Conservation (phyloP, 2,329 filamentous ascomycete species). For the Aureobasidium sp. region DNA sequence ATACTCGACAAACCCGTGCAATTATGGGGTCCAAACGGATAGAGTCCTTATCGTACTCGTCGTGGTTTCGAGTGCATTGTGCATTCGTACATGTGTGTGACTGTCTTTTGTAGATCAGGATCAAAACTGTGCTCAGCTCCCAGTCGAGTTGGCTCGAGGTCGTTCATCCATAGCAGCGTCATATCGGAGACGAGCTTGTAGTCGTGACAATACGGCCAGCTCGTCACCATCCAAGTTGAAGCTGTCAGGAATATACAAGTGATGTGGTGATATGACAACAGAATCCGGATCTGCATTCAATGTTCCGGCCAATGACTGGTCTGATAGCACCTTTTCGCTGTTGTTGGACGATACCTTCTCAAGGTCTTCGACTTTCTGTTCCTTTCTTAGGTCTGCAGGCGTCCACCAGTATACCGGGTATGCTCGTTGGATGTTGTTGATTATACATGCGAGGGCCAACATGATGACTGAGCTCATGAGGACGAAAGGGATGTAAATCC, state of each 20-base stretch:
- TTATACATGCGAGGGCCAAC: conserved; percentile 32
- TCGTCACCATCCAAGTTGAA: conserved; percentile 1
- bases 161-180: conserved; percentile 2
- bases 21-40: no score
- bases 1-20: no score
- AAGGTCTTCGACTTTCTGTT: conserved; percentile 11
- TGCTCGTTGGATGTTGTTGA: conserved; percentile 39
- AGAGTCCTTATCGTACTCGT: neutral
- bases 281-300: neutral
- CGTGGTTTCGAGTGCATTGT: neutral
- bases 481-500: conserved; percentile 37
- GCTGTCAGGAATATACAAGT: conserved; percentile 7
- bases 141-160: neutral
- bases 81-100: no score
- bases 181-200: conserved; percentile 2
- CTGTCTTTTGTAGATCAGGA: no score
- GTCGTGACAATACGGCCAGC: neutral
- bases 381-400: conserved; percentile 20
- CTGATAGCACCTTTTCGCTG: neutral
- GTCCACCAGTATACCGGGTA: conserved; percentile 44
- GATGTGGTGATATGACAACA: conserved; percentile 6
- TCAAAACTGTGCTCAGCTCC: neutral
- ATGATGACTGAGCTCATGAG: conserved; percentile 35
- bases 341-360: conserved; percentile 6
- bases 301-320: neutral